A percentile compares a stretch with the other conserved stretches of the same genome.
phyloP scores from a whole-genome alignment of 257 asterid species.

The Ilex asprella region DNA sequence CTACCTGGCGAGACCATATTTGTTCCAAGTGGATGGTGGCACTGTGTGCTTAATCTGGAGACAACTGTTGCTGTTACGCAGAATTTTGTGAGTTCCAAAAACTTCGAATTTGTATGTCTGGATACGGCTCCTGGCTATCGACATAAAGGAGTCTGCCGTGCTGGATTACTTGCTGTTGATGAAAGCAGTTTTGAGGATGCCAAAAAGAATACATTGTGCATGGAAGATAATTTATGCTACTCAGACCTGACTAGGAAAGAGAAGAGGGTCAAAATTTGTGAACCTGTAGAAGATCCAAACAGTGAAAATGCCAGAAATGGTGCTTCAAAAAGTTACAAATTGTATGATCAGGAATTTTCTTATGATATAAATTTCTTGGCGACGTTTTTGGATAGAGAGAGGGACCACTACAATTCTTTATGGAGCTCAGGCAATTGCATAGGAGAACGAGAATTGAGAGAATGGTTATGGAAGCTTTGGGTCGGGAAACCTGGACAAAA shows the following conservation, averaged over 20 bases:
- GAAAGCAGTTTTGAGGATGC: constrained; percentile 37
- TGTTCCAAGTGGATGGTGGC: constrained; percentile 99
- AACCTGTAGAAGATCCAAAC: constrained; percentile 23
- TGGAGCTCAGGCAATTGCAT: constrained; percentile 88
- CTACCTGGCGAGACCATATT: constrained; percentile 95
- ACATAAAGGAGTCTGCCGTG: constrained; percentile 94
- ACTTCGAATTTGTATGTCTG: constrained; percentile 82
- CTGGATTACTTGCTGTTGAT: constrained; percentile 92
- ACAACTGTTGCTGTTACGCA: constrained; percentile 90
- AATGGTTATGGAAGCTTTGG: constrained; percentile 89
- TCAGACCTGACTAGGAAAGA: constrained; percentile 54
- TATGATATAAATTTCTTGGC: constrained; percentile 73
- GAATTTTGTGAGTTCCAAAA: constrained; percentile 81
- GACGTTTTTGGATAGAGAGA: constrained; percentile 70
- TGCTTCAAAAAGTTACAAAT: constrained; percentile 18
- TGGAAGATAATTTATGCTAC: constrained; percentile 32
- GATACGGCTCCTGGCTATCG: constrained; percentile 97
- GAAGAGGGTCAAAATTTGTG: constrained; percentile 50
- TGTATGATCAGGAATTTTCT: constrained; percentile 44
- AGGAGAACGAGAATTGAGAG: constrained; percentile 95
- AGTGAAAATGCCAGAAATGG: constrained; percentile 23
- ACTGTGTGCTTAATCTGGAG: constrained; percentile 92
- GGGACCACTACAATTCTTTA: constrained; percentile 70
- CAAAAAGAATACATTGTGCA: constrained; percentile 22
- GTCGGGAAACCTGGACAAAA: constrained; percentile 56